Evolutionary conservation across 2,329 filamentous ascomycete genomes (phyloP).

Genomic region (Epichloe uncinata): DNA sequence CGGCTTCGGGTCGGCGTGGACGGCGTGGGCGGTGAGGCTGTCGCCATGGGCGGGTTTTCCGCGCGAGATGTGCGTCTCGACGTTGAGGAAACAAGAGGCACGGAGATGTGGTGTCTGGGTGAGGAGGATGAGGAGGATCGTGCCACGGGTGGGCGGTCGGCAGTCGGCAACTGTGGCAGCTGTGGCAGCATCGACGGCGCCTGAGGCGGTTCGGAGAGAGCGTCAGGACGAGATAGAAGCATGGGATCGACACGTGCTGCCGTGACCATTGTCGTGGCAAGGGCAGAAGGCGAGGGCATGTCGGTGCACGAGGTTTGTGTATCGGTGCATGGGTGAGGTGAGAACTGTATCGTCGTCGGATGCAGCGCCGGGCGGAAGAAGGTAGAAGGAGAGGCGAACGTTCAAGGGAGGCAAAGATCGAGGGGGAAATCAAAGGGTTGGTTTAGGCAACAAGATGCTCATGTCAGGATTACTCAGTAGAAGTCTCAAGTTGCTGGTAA

Average conservation of each 20-base stretch:
- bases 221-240: not conserved
- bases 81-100: not conserved
- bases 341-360: no score
- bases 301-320: not conserved
- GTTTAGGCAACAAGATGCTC: no score
- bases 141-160: conserved; percentile 4
- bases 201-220: not conserved
- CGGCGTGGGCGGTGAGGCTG: not conserved
- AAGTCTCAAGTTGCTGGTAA: no score
- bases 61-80: not conserved
- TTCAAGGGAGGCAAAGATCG: no score
- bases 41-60: not conserved
- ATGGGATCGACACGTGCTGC: not conserved
- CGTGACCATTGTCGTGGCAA: not conserved
- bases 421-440: no score
- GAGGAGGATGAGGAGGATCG: conserved; percentile 10
- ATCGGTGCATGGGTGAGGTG: not conserved
- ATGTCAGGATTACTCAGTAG: no score
- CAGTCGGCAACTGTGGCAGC: conserved; percentile 5
- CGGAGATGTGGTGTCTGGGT: conserved; percentile 5
- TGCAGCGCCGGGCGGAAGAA: no score
- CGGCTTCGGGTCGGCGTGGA: conserved; percentile 1
- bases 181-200: conserved; percentile 4
- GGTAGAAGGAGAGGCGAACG: no score
- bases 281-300: not conserved